Evolutionary conservation across 257 asterid species (phyloP).

Genomic region (Salvia splendens): DNA sequence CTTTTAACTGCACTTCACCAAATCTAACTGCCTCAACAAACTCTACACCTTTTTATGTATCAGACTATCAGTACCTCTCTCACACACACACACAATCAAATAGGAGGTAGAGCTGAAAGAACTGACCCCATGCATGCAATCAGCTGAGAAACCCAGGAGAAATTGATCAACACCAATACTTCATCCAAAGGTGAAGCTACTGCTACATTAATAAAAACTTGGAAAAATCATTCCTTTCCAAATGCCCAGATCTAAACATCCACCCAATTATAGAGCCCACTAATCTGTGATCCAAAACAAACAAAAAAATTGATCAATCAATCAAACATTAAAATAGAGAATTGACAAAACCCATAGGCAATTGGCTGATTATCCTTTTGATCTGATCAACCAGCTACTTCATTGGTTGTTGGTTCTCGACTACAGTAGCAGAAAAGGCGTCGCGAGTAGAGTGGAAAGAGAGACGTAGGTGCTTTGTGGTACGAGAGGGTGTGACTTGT

Average conservation of each 20-base stretch:
- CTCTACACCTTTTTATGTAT: too few relatives aligned
- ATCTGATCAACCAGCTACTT: conserved; percentile 33
- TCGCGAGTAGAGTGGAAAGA: conserved; percentile 21
- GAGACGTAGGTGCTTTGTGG: background rate
- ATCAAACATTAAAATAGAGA: background rate
- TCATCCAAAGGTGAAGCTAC: conserved; percentile 37
- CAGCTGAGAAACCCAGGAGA: conserved; percentile 58
- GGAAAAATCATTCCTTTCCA: conserved; percentile 31
- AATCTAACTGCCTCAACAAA: too few relatives aligned
- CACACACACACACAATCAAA: conserved; percentile 19
- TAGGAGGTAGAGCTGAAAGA: conserved; percentile 23
- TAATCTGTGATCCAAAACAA: conserved; percentile 34
- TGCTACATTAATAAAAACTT: conserved; percentile 30
- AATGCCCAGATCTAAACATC: conserved; percentile 50
- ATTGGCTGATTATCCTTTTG: conserved; percentile 25
- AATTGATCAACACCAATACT: conserved; percentile 45
- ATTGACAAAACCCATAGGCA: background rate
- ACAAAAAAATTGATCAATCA: conserved; percentile 5
- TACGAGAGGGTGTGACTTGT: too few relatives aligned
- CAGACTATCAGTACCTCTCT: background rate
- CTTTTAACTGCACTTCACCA: too few relatives aligned
- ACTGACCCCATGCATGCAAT: conserved; percentile 95
- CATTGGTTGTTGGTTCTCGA: conserved; percentile 29
- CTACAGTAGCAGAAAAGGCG: conserved; percentile 27
- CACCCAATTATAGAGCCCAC: conserved; percentile 13